A percentile compares a stretch with the other conserved stretches of the same genome.
These are phyloP conservation scores for Irpex sp. DNA, from an alignment of 1,284 basidiomycete species.

Conservation along the genomic window DNA sequence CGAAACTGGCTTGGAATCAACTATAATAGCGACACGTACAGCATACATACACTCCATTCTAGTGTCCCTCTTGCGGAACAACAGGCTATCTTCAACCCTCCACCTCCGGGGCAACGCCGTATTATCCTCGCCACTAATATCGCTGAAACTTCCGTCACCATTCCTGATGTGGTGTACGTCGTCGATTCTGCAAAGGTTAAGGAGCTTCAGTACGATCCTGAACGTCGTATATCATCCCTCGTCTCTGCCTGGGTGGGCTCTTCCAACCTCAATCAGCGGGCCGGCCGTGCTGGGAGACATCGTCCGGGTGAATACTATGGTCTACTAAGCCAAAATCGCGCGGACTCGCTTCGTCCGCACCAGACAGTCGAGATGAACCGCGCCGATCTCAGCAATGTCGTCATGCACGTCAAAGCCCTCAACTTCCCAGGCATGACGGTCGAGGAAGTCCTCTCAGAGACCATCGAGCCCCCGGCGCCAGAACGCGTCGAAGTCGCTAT, in stretches of 20 bases:
- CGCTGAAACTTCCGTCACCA: conserved; percentile 94
- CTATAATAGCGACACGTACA: conserved; percentile 58
- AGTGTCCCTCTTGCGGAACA: conserved; percentile 89
- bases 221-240: conserved; percentile 82
- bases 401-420: conserved; percentile 97
- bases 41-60: conserved; percentile 90
- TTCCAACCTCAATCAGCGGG: conserved; percentile 93
- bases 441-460: conserved; percentile 81
- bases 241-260: conserved; percentile 89
- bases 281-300: conserved; percentile 92
- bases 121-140: conserved; percentile 95
- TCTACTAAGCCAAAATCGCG: conserved; percentile 68
- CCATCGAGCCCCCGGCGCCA: conserved; percentile 88
- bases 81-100: conserved; percentile 86
- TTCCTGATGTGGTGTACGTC: conserved; percentile 95
- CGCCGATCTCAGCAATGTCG: conserved; percentile 86
- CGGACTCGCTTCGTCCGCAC: conserved; percentile 69
- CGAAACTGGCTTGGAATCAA: conserved; percentile 50
- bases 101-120: conserved; percentile 73
- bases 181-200: conserved; percentile 89
- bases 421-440: conserved; percentile 87
- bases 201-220: conserved; percentile 92
- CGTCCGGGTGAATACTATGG: conserved; percentile 91
- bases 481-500: conserved; percentile 83
- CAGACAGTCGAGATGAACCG: conserved; percentile 97